phyloP scores from a whole-genome alignment of 1,284 basidiomycete genomes.

The Tilletiopsis washingtonensis region DNA sequence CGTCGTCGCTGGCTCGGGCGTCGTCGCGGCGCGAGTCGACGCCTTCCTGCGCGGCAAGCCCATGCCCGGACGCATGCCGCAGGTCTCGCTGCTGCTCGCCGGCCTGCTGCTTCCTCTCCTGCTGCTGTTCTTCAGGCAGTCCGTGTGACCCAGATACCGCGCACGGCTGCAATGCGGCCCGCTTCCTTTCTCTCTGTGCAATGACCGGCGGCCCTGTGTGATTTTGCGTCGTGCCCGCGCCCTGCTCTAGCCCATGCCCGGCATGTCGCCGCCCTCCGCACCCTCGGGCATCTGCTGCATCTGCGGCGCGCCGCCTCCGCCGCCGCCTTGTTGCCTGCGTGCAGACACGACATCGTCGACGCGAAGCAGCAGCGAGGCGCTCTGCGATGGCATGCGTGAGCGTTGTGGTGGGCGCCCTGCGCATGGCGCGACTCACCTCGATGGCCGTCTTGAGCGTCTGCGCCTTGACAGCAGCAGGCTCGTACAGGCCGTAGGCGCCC shows the following conservation, averaged over 20 bases:
- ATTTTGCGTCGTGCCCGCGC: no score
- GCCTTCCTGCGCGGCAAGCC: slow-evolving; percentile 12
- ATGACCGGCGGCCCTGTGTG: no score
- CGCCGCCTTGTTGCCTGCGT: slow-evolving; percentile 21
- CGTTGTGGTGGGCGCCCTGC: not conserved
- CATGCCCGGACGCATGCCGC: no score
- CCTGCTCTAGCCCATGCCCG: no score
- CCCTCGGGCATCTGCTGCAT: slow-evolving; percentile 10
- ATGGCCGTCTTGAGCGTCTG: slow-evolving; percentile 97
- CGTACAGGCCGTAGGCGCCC: slow-evolving; percentile 86
- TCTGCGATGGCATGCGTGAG: slow-evolving; percentile 50
- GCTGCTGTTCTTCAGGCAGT: no score
- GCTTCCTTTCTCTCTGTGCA: no score
- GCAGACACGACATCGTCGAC: slow-evolving; percentile 93
- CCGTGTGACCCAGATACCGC: no score
- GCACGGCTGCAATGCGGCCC: no score
- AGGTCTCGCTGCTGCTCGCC: no score
- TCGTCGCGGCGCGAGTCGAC: slow-evolving; percentile 25
- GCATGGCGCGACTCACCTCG: slow-evolving; percentile 50
- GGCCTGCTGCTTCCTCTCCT: no score
- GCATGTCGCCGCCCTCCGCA: slow-evolving; percentile 14
- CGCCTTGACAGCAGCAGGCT: slow-evolving; percentile 92
- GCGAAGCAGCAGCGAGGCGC: slow-evolving; percentile 78
- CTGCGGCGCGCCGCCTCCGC: slow-evolving; percentile 14
- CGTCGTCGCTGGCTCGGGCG: slow-evolving; percentile 33